Base-by-base conservation (phyloP, 768 basidiomycete species). In the Lentinula aciculospora region DNA sequence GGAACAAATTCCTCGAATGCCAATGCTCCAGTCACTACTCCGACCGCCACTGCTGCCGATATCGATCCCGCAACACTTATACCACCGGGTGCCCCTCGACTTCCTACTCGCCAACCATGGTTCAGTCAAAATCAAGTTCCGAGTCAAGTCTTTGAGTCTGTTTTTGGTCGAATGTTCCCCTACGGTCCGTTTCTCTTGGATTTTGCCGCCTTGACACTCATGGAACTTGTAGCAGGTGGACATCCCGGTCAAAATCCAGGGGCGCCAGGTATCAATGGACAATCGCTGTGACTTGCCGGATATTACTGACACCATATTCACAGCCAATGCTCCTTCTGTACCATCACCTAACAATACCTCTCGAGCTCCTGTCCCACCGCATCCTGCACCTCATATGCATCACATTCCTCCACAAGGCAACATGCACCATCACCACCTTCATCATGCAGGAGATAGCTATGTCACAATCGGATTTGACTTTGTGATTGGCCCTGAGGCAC, bases 391-490 rank as follows among this genome's bases (percentile, higher is more conserved):
- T 17, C 31, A 27, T 23, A 31, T 48, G 29, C 46, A 32, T 13
- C 31, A 27, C n/a, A 31, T 48, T 17, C 46, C n/a, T 13, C 32
- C 32, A 2, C n/a, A 50, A 13, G 32, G 12, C 49, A 32, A 36
- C 36, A 36, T 53, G 9, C 34, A 9, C 4, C 51, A 28, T 23
- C 51, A 53, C 31, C 49, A 34, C 19, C n/a, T n/a, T n/a, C 51
- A 25, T 9, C 34, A 53, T 21, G 13, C 51, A 37, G 54, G 27
- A 21, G 53, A 54, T 39, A 37, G 53, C n/a, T 29, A 23, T 34
- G 27, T 56, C 15, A 29, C 42, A 2, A 56, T 56, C n/a, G 56
- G 56, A 3, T 48, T 57, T 19, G 56, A 57, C 29, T 48, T 57
- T 34, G 31, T 57, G 12, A 17, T 57, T 15, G 21, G 56, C n/a